Evolutionary conservation across 208 protist species (phyloP), one percentile per base, ranked within the genome.

Genomic region (Trypanosoma melophagium): DNA sequence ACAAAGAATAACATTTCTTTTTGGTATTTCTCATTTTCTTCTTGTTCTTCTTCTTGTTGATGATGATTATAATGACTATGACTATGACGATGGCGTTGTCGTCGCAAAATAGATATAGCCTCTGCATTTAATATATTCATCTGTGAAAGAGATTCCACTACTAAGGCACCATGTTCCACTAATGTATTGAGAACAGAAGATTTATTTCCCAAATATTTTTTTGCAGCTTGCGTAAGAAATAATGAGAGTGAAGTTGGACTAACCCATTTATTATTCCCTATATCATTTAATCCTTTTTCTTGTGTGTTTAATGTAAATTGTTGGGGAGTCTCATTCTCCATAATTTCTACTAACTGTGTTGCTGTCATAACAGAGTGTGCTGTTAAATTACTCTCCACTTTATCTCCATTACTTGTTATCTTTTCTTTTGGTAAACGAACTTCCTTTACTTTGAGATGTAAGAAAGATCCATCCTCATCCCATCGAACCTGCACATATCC

Each of bases 401-500:
- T 21, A 28, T 53, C 42, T 21, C 13, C 55, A 60, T 5, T 42
- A 4, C 14, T 24, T 16, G 21, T 41, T 14, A 14, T 21, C 40
- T 53, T 54, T 19, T 41, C 31, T 21, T 38, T 19, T 22, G 44
- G 59, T 5, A 74, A 72, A 7, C 86, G 83, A 50, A 92, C 86
- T 35, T 92, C 82, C 13, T 72, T 69, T 5, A 75, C 35, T 7
- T 74, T 62, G 12, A 92, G 49, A 69, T 92, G 86, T 31, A 92
- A 35, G 13, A 80, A 47, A 9, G 83, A 83, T 16, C 51, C 77
- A 61, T 93, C 83, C 35, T 83, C 79, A 16, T 74, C 71, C 83
- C 84, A 87, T 25, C 75, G 61, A 60, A 93, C 74, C 62, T 87
- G 82, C 66, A 90, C 84, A 58, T 83, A 90, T 24, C 82, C 82